These are phyloP conservation scores for Colletotrichum horii DNA, from an alignment of 2,329 filamentous ascomycete genomes.

Conservation along the genomic window DNA sequence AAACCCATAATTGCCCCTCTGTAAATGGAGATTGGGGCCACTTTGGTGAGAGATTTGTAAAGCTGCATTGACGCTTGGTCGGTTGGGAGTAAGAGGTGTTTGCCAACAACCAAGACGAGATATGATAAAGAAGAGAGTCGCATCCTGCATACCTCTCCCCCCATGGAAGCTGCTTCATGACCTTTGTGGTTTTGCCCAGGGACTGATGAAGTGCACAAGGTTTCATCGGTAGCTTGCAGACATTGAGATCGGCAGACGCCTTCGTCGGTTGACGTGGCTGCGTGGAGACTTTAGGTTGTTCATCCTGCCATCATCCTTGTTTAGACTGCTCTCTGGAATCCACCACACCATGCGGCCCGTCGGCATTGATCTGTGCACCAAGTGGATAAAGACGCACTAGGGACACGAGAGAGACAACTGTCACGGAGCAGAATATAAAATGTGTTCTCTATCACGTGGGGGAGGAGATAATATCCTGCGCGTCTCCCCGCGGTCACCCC, in stretches of 20 bases:
- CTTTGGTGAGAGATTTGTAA: not conserved
- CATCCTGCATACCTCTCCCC: not conserved
- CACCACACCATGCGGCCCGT: not conserved
- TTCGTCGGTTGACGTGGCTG: constrained; percentile 7
- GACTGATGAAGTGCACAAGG: not conserved
- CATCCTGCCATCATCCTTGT: not conserved
- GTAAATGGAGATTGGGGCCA: not conserved
- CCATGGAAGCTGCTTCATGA: not conserved
- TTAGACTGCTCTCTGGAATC: not conserved
- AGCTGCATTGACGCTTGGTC: not conserved
- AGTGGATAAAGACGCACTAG: not conserved
- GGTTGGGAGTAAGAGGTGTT: not conserved
- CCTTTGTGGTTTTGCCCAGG: not conserved
- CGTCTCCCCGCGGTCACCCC: not conserved
- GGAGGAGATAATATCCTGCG: not conserved
- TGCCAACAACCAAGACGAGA: not conserved
- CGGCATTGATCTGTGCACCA: not conserved
- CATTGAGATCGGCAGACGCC: constrained; percentile 8
- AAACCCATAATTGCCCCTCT: not conserved
- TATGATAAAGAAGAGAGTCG: not conserved
- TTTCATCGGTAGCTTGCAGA: not conserved
- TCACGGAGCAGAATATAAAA: not conserved
- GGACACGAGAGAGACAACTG: not conserved
- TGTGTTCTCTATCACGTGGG: constrained; percentile 9
- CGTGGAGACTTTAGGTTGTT: not conserved